phyloP scores from a whole-genome alignment of 2,329 filamentous ascomycete species.

The Aureobasidium mangrovei region DNA sequence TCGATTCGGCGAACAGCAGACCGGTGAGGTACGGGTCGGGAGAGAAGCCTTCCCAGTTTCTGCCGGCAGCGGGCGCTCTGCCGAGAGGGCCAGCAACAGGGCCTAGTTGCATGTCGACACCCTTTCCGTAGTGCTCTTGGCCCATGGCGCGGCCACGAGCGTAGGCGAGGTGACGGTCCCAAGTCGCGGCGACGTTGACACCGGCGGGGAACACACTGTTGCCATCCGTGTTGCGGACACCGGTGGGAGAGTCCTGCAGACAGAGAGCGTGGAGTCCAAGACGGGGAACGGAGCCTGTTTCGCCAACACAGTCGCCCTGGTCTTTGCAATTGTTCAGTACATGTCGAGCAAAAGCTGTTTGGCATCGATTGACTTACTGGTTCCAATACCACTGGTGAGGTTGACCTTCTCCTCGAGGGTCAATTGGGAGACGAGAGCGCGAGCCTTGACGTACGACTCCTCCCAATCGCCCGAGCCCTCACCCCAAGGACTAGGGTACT shows the following conservation, averaged over 20 bases:
- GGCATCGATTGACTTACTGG: not conserved
- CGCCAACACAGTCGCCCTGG: conserved; percentile 25
- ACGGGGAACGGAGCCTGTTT: conserved; percentile 27
- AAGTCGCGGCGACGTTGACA: conserved; percentile 28
- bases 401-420: conserved; percentile 29
- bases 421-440: conserved; percentile 25
- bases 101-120: conserved; percentile 36
- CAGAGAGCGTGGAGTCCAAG: conserved; percentile 30
- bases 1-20: conserved; percentile 32
- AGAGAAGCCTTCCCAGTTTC: conserved; percentile 36
- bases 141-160: conserved; percentile 29
- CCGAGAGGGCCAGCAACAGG: conserved; percentile 37
- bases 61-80: conserved; percentile 31
- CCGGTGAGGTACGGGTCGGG: conserved; percentile 38
- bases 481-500: conserved; percentile 23
- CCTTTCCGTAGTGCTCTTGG: conserved; percentile 26
- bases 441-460: conserved; percentile 26
- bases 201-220: conserved; percentile 29
- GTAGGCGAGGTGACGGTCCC: conserved; percentile 37
- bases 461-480: conserved; percentile 22
- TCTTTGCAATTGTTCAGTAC: not conserved
- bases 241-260: conserved; percentile 29
- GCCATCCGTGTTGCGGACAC: conserved; percentile 19
- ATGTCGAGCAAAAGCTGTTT: not conserved
- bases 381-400: conserved; percentile 24